Conservation (phyloP, 108 stramenopile species). For the Cyclotella choctawhatcheeana region DNA sequence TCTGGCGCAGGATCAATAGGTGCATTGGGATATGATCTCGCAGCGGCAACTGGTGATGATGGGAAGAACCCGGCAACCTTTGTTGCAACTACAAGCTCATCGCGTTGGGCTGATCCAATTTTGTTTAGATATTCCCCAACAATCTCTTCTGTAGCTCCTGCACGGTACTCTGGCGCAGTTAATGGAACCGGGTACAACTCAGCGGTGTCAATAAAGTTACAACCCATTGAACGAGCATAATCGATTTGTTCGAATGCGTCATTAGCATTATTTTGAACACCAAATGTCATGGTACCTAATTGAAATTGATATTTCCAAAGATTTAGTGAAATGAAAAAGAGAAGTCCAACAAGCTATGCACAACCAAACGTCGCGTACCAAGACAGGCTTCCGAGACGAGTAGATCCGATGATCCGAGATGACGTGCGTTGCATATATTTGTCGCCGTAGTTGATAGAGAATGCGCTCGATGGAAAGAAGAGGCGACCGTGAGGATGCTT, state of each 20-base stretch:
- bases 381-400: slow-evolving; percentile 76
- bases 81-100: slow-evolving; percentile 37
- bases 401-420: slow-evolving; percentile 72
- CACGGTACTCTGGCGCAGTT: slow-evolving; percentile 32
- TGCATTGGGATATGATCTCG: slow-evolving; percentile 24
- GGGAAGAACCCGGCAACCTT: slow-evolving; percentile 36
- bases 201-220: slow-evolving; percentile 59
- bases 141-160: slow-evolving; percentile 50
- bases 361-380: too few species aligned
- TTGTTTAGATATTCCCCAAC: slow-evolving; percentile 30
- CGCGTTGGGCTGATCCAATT: slow-evolving; percentile 25
- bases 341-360: too few species aligned
- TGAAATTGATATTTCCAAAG: too few species aligned
- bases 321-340: too few species aligned
- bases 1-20: slow-evolving; percentile 37
- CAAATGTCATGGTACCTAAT: slow-evolving; percentile 54
- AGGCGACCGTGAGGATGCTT: slow-evolving; percentile 3
- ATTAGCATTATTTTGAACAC: slow-evolving; percentile 33
- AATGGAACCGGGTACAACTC: slow-evolving; percentile 51
- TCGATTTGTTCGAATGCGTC: slow-evolving; percentile 54
- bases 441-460: slow-evolving; percentile 24
- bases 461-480: slow-evolving; percentile 2
- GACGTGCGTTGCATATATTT: slow-evolving; percentile 33
- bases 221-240: slow-evolving; percentile 36
- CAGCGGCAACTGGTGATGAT: slow-evolving; percentile 36